These are phyloP conservation scores for Lachnellula willkommii DNA, from an alignment of 2,329 filamentous ascomycete genomes.

Conservation along the genomic window DNA sequence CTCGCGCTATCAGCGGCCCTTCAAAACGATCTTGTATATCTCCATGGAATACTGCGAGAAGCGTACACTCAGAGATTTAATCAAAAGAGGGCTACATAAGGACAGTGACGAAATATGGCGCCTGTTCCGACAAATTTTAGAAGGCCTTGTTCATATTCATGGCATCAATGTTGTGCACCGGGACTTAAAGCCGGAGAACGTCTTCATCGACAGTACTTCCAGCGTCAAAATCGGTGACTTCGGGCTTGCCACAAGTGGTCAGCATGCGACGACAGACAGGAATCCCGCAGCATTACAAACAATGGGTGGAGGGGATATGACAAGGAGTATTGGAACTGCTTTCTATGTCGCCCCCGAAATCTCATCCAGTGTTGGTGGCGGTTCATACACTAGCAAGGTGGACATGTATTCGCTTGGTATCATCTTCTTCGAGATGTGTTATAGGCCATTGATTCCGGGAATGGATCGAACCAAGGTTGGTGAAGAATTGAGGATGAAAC, in stretches of 20 bases:
- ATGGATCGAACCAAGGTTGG: slow-evolving; percentile 63
- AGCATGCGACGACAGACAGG: slow-evolving; percentile 59
- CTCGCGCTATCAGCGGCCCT: slow-evolving; percentile 43
- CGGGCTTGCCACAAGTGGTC: slow-evolving; percentile 84
- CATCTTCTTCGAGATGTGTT: slow-evolving; percentile 99
- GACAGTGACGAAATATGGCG: slow-evolving; percentile 80
- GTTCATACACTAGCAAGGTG: slow-evolving; percentile 86
- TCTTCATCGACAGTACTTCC: slow-evolving; percentile 87
- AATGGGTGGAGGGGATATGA: slow-evolving; percentile 56
- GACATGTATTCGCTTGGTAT: slow-evolving; percentile 98
- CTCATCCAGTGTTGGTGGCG: slow-evolving; percentile 65
- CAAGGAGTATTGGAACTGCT: slow-evolving; percentile 67
- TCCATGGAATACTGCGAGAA: slow-evolving; percentile 99
- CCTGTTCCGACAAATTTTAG: slow-evolving; percentile 82
- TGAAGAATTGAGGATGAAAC: slow-evolving; percentile 60
- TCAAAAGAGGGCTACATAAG: slow-evolving; percentile 67
- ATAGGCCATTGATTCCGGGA: slow-evolving; percentile 49
- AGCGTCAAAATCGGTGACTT: slow-evolving; percentile 97
- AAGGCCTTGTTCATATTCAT: slow-evolving; percentile 87
- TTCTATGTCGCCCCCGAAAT: slow-evolving; percentile 94
- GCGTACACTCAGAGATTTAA: slow-evolving; percentile 76
- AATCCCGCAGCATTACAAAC: slow-evolving; percentile 22
- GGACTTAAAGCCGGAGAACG: slow-evolving; percentile 94
- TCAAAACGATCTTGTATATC: slow-evolving; percentile 80
- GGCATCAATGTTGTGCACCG: slow-evolving; percentile 87